Percentiles rank a stretch among this genome's conserved stretches.
These are phyloP conservation scores for Erodium maritimum DNA, from an alignment of 345 rosid genomes.

Conservation along the genomic window DNA sequence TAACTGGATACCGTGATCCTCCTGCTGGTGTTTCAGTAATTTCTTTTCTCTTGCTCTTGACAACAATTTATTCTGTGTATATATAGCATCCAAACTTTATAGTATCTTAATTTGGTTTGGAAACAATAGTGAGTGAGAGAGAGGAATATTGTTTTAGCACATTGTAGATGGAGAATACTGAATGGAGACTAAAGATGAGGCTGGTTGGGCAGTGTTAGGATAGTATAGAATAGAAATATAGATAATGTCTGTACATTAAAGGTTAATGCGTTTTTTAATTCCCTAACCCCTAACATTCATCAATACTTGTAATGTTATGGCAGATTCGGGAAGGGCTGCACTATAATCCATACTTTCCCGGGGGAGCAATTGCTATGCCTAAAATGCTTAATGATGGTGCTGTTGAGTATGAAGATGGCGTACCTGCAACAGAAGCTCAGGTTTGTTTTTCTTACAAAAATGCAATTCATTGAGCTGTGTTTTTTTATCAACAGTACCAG, in stretches of 20 bases:
- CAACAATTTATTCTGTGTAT: not conserved
- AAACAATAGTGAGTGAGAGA: not conserved
- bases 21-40: conserved; percentile 90
- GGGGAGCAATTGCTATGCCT: conserved; percentile 99
- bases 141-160: no score
- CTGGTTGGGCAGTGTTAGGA: no score
- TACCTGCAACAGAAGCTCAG: conserved; percentile 97
- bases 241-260: not conserved
- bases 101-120: not conserved
- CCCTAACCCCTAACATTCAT: not conserved
- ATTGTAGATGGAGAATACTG: no score
- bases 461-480: not conserved
- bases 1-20: conserved; percentile 97
- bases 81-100: not conserved
- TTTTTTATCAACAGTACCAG: not conserved
- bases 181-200: no score
- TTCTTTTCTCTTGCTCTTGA: not conserved
- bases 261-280: not conserved
- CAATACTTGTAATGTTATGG: conserved; percentile 7
- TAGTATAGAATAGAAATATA: no score
- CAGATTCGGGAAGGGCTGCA: conserved; percentile 92
- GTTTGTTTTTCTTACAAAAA: conserved; percentile 5
- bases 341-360: conserved; percentile 97
- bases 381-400: conserved; percentile 97
- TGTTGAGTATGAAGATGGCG: conserved; percentile 94